Conservation (phyloP, 345 rosid species). For the Linum tenue region DNA sequence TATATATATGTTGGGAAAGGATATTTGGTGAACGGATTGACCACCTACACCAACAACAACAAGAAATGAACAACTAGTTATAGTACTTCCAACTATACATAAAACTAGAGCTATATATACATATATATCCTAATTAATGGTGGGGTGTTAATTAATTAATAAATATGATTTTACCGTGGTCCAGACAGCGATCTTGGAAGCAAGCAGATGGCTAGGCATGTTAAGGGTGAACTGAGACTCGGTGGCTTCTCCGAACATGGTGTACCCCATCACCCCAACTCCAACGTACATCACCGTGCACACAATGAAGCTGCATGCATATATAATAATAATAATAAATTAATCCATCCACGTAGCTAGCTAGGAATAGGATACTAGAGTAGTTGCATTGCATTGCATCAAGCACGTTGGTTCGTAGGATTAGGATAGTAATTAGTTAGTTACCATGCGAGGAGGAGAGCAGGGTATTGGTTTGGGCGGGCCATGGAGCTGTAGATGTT, state of each 20-base stretch:
- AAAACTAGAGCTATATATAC: too few species aligned
- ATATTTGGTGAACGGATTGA: constrained; percentile 92
- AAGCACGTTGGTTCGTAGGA: not conserved
- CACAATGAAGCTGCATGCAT: constrained; percentile 44
- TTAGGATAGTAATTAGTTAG: not conserved
- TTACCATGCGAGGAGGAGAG: constrained; percentile 69
- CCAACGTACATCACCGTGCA: constrained; percentile 79
- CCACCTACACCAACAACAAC: constrained; percentile 48
- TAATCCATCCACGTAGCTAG: not conserved
- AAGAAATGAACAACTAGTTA: too few species aligned
- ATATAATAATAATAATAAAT: not conserved
- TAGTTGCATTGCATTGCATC: too few species aligned
- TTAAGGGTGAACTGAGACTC: constrained; percentile 83
- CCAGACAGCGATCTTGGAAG: constrained; percentile 92
- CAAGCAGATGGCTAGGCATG: constrained; percentile 70
- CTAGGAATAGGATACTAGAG: too few species aligned
- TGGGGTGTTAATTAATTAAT: too few species aligned
- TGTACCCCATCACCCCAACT: constrained; percentile 79
- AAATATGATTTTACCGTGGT: constrained; percentile 43
- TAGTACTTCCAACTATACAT: too few species aligned
- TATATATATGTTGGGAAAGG: constrained; percentile 22
- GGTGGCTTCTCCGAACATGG: constrained; percentile 73
- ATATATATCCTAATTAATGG: too few species aligned
- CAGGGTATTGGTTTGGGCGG: constrained; percentile 57
- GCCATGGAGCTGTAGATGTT: constrained; percentile 94